Conservation (phyloP, 768 basidiomycete species). For the Boletus tomentosulus region DNA sequence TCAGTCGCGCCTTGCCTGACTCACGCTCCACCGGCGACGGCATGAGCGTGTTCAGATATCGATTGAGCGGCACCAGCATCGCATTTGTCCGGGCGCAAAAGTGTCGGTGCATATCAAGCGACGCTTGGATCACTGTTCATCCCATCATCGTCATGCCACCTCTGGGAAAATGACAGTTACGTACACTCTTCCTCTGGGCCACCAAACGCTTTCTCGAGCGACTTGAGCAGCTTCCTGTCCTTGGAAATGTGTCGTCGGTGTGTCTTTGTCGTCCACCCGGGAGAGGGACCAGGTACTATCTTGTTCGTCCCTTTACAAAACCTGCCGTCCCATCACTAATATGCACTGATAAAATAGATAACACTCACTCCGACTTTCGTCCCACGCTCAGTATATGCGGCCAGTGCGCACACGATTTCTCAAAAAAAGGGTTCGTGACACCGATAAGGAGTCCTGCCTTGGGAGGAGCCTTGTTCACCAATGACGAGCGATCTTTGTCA, state of each 20-base stretch:
- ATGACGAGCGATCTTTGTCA: constrained; percentile 69
- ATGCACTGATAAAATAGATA: neutral
- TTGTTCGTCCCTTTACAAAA: constrained; percentile 1
- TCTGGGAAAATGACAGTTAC: constrained; percentile 20
- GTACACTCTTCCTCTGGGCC: constrained; percentile 49
- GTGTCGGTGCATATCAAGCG: constrained; percentile 67
- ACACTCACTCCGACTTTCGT: constrained; percentile 40
- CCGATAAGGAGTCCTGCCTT: constrained; percentile 74
- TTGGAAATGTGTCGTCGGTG: constrained; percentile 85
- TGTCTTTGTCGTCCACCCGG: constrained; percentile 74
- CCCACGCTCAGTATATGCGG: constrained; percentile 78
- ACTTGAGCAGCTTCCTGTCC: constrained; percentile 69
- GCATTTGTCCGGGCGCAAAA: constrained; percentile 83
- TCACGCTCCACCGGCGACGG: constrained; percentile 55
- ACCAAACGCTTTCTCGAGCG: constrained; percentile 58
- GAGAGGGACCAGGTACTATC: constrained; percentile 45
- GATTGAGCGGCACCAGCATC: constrained; percentile 82
- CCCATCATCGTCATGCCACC: neutral
- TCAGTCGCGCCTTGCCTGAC: constrained; percentile 40
- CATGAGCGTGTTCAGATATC: constrained; percentile 87
- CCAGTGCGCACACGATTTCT: constrained; percentile 78
- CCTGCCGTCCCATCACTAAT: constrained; percentile 4
- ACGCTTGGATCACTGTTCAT: constrained; percentile 53
- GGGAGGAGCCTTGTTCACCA: constrained; percentile 83
- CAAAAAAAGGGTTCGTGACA: constrained; percentile 87